These are phyloP conservation scores for Monilinia laxa DNA, from an alignment of 2,329 filamentous ascomycete genomes.

Conservation along the genomic window DNA sequence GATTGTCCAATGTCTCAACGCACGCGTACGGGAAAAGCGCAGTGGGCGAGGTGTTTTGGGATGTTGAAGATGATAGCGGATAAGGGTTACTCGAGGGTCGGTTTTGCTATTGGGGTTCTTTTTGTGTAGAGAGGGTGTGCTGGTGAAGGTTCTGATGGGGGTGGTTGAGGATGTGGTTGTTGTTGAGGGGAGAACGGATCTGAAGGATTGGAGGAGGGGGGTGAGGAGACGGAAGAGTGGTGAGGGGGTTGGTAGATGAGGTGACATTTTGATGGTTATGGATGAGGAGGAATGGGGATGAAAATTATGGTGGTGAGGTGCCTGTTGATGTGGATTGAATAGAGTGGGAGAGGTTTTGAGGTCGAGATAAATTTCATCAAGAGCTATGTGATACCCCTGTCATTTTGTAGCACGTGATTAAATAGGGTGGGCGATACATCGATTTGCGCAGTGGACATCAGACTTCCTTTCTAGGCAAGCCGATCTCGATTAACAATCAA, in stretches of 20 bases:
- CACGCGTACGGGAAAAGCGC: slow-evolving; percentile 81
- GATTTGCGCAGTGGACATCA: neutral
- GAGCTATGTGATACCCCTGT: slow-evolving; percentile 4
- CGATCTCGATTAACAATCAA: neutral
- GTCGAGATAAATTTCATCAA: slow-evolving; percentile 15
- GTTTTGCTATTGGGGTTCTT: slow-evolving; percentile 27
- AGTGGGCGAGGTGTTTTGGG: slow-evolving; percentile 72
- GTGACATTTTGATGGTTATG: slow-evolving; percentile 29
- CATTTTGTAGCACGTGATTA: neutral
- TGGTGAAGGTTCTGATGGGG: slow-evolving; percentile 31
- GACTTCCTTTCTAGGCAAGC: neutral
- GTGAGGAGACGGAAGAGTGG: slow-evolving; percentile 34
- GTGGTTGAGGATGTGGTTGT: slow-evolving; percentile 15
- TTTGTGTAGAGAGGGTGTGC: slow-evolving; percentile 24
- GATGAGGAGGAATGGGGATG: neutral
- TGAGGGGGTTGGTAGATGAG: slow-evolving; percentile 28
- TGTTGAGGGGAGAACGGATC: slow-evolving; percentile 21
- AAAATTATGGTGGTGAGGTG: slow-evolving; percentile 1
- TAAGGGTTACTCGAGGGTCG: slow-evolving; percentile 49
- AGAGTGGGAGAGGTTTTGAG: neutral
- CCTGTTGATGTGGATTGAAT: slow-evolving; percentile 5
- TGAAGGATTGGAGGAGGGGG: slow-evolving; percentile 33
- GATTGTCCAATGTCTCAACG: slow-evolving; percentile 97
- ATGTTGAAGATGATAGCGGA: slow-evolving; percentile 70
- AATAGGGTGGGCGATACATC: neutral